Evolutionary conservation across 2,329 filamentous ascomycete genomes (phyloP).

Genomic region (Xylaria sp.): DNA sequence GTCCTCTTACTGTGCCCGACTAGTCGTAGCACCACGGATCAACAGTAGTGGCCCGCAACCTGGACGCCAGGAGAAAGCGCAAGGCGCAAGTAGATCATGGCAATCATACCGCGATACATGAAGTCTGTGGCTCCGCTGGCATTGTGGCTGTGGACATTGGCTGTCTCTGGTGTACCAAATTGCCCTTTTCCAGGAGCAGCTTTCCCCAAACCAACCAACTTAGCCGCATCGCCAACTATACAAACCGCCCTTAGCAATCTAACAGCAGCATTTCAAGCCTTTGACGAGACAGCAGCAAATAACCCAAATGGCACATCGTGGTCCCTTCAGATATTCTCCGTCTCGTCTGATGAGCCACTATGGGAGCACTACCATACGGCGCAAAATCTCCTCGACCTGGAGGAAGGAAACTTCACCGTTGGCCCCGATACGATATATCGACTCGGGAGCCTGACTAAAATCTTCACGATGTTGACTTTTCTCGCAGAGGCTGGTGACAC

Average conservation of each 20-base stretch:
- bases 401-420: conserved; percentile 41
- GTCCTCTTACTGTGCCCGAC: background rate
- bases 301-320: conserved; percentile 51
- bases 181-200: conserved; percentile 52
- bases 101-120: conserved; percentile 14
- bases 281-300: conserved; percentile 43
- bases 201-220: conserved; percentile 50
- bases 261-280: conserved; percentile 46
- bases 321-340: conserved; percentile 51
- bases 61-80: background rate
- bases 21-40: background rate
- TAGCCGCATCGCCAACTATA: conserved; percentile 46
- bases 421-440: conserved; percentile 48
- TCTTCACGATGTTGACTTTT: conserved; percentile 50
- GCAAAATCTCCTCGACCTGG: conserved; percentile 36
- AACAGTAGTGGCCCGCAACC: background rate
- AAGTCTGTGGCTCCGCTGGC: background rate
- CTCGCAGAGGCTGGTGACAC: conserved; percentile 46
- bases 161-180: conserved; percentile 45
- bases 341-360: conserved; percentile 41
- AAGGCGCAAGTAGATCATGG: background rate
- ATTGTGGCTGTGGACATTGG: conserved; percentile 5
- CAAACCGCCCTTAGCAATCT: conserved; percentile 48
- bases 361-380: conserved; percentile 50
- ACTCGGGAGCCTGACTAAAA: conserved; percentile 49